These are phyloP conservation scores for Ulvella scutata DNA, from an alignment of 139 green algal genomes.

Conservation along the genomic window DNA sequence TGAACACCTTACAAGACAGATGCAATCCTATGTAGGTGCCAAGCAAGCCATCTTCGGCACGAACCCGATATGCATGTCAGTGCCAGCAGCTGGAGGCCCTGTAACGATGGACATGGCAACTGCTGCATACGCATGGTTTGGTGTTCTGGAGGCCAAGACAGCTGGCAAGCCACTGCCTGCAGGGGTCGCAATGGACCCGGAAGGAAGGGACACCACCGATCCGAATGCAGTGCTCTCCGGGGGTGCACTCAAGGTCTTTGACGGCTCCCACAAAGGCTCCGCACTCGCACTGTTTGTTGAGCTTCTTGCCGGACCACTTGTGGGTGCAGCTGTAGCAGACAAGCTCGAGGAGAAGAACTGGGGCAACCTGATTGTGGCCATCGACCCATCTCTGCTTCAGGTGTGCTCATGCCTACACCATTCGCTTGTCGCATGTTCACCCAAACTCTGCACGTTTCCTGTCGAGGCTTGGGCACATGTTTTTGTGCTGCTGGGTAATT, in stretches of 20 bases:
- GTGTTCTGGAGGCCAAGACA: constrained; percentile 50
- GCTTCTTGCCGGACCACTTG: constrained; percentile 49
- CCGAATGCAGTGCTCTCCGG: constrained; percentile 43
- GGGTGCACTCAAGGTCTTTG: constrained; percentile 52
- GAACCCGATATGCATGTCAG: constrained; percentile 57
- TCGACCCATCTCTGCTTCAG: constrained; percentile 49
- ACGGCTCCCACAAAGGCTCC: constrained; percentile 49
- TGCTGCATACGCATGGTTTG: constrained; percentile 53
- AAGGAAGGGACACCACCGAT: constrained; percentile 41
- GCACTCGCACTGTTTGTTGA: constrained; percentile 60
- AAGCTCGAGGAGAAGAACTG: constrained; percentile 56
- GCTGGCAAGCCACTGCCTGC: constrained; percentile 34
- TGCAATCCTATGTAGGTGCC: not conserved
- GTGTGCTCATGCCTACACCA: not conserved
- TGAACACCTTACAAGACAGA: not conserved
- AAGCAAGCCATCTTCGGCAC: constrained; percentile 64
- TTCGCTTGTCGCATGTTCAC: no score
- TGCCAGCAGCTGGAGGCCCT: constrained; percentile 17
- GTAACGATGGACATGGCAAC: constrained; percentile 63
- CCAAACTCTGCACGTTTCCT: no score
- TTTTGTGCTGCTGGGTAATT: no score
- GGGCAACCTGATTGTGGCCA: constrained; percentile 53
- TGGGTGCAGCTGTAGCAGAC: constrained; percentile 48
- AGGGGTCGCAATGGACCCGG: constrained; percentile 39
- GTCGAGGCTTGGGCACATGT: no score